These are phyloP conservation scores for Trichoderma sp. DNA, from an alignment of 2,329 filamentous ascomycete genomes.

Conservation along the genomic window DNA sequence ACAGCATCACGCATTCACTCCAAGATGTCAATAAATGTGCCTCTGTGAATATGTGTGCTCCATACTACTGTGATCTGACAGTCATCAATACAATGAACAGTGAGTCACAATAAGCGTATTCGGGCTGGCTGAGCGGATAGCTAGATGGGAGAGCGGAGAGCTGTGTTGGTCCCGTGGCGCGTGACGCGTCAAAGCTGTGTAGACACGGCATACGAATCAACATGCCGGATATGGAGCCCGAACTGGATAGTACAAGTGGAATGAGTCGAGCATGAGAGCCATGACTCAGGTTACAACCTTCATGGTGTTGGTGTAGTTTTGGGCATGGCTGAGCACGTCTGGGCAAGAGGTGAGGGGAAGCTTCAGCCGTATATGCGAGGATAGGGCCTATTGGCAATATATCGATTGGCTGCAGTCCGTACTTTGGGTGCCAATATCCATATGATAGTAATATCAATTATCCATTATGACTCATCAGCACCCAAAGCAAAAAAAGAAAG, in stretches of 20 bases:
- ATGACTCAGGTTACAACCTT: not conserved
- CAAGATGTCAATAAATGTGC: not conserved
- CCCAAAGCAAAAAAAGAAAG: not conserved
- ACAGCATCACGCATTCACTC: constrained; percentile 18
- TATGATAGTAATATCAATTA: not conserved
- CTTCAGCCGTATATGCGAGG: not conserved
- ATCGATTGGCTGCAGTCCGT: not conserved
- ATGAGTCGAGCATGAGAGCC: not conserved
- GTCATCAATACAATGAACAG: not conserved
- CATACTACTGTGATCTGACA: not conserved
- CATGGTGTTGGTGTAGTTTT: not conserved
- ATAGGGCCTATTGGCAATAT: not conserved
- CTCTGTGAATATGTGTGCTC: not conserved
- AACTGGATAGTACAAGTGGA: not conserved
- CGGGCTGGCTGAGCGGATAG: not conserved
- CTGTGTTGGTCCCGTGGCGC: constrained; percentile 14
- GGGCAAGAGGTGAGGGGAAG: not conserved
- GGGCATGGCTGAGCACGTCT: not conserved
- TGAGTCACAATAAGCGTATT: not conserved
- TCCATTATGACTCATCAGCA: not conserved
- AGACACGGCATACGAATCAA: not conserved
- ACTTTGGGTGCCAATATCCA: not conserved
- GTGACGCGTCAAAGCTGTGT: constrained; percentile 14
- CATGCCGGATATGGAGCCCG: not conserved
- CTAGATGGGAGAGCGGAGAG: not conserved